Evolutionary conservation across 2,329 filamentous ascomycete species (phyloP).

Genomic region (Stagonosporopsis chrysanthemi): DNA sequence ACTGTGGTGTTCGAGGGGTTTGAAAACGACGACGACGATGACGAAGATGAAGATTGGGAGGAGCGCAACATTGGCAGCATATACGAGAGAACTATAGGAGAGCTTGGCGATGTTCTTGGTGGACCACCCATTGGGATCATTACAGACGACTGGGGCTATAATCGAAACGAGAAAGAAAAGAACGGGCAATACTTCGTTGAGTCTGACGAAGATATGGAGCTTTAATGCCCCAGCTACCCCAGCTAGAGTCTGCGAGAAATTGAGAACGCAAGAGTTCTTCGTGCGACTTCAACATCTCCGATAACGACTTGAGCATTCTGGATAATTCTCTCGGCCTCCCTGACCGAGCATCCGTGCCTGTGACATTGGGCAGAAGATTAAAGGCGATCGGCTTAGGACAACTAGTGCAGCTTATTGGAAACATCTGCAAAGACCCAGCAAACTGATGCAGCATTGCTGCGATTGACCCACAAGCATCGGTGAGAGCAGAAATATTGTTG

Average conservation of each 20-base stretch:
- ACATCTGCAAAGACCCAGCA: no score
- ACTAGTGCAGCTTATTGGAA: no score
- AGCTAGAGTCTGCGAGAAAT: no score
- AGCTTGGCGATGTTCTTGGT: constrained; percentile 73
- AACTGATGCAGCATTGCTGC: no score
- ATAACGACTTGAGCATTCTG: not conserved
- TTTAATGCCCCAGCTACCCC: constrained; percentile 2
- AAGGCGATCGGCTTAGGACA: no score
- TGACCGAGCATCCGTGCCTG: no score
- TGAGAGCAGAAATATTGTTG: not conserved
- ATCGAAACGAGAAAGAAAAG: constrained; percentile 19
- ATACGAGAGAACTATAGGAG: constrained; percentile 80
- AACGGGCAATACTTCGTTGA: constrained; percentile 24
- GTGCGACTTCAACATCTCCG: not conserved
- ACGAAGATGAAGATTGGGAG: constrained; percentile 51
- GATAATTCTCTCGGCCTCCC: not conserved
- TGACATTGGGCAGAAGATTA: no score
- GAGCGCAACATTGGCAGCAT: constrained; percentile 63
- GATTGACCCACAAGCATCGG: no score
- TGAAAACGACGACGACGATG: constrained; percentile 54
- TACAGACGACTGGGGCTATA: constrained; percentile 49
- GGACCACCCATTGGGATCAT: constrained; percentile 56
- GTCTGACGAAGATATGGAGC: constrained; percentile 19
- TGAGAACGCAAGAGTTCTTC: not conserved
- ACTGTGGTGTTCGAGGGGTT: constrained; percentile 42